Percentiles rank a stretch among this genome's conserved stretches.
Conservation (phyloP, 1,284 basidiomycete genomes). For the Anthracocystis walkeri region DNA sequence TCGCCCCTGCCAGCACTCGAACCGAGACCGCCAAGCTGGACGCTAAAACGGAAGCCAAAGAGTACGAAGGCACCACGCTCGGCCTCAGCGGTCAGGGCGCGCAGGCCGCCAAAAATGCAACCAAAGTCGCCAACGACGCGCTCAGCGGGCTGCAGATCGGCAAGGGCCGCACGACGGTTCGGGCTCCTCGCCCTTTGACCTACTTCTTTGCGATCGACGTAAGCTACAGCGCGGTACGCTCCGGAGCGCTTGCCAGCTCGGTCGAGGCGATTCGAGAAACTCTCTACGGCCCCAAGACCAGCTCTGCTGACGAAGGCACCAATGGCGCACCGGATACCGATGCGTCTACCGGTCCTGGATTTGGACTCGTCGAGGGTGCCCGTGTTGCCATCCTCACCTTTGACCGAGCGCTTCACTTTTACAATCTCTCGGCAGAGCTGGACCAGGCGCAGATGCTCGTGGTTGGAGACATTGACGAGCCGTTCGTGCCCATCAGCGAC, state of each 20-base stretch:
- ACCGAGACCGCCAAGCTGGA: constrained; percentile 60
- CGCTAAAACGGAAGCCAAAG: constrained; percentile 46
- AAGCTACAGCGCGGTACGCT: constrained; percentile 78
- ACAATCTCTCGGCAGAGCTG: constrained; percentile 82
- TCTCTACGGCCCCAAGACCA: constrained; percentile 73
- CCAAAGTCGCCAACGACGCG: constrained; percentile 64
- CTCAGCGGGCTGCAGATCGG: constrained; percentile 59
- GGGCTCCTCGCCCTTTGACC: constrained; percentile 74
- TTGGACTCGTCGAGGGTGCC: constrained; percentile 66
- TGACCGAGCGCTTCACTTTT: constrained; percentile 86
- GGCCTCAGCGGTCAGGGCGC: constrained; percentile 60
- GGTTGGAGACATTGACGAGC: constrained; percentile 88
- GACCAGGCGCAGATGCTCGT: constrained; percentile 80
- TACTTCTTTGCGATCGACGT: constrained; percentile 93
- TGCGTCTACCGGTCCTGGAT: constrained; percentile 50
- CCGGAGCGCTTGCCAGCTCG: constrained; percentile 80
- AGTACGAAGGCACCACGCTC: constrained; percentile 63
- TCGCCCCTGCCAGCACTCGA: constrained; percentile 57
- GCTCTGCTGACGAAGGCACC: constrained; percentile 28
- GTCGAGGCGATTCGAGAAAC: constrained; percentile 78
- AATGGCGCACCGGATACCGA: constrained; percentile 46
- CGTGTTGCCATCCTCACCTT: constrained; percentile 81
- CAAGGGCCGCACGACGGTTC: constrained; percentile 65
- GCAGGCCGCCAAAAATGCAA: constrained; percentile 63
- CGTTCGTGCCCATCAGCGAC: constrained; percentile 83